These are phyloP conservation scores for Phytophthora chlamydospora DNA, from an alignment of 352 stramenopile species.

Conservation along the genomic window DNA sequence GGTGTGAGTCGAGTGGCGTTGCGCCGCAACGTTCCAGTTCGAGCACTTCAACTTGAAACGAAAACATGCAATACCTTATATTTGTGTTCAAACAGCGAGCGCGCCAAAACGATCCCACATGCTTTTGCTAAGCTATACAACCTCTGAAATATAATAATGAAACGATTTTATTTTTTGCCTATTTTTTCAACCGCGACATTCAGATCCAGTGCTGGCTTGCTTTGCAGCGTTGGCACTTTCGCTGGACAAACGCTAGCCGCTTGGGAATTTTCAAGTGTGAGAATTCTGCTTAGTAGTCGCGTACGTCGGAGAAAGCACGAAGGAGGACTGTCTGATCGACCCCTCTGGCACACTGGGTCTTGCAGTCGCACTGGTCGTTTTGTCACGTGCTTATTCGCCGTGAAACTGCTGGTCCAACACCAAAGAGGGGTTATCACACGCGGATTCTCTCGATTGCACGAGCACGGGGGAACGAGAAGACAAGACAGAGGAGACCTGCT, in stretches of 20 bases:
- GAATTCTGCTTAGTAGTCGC: conserved; percentile 7
- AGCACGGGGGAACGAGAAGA: not conserved
- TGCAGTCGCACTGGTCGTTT: no score
- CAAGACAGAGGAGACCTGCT: conserved; percentile 9
- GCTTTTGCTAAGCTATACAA: not conserved
- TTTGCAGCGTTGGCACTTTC: not conserved
- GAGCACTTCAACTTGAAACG: conserved; percentile 20
- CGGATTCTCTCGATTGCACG: conserved; percentile 2
- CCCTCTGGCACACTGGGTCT: no score
- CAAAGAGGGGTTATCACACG: conserved; percentile 3
- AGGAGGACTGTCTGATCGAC: no score
- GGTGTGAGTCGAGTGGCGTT: conserved; percentile 12
- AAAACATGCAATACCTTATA: conserved; percentile 6
- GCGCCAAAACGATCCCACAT: no score
- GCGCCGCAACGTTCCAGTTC: conserved; percentile 3
- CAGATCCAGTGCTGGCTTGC: conserved; percentile 11
- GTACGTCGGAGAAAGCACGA: conserved; percentile 1
- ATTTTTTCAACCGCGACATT: no score
- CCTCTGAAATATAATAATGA: conserved; percentile 22
- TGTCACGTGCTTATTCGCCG: conserved; percentile 2
- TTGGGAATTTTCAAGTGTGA: conserved; percentile 14
- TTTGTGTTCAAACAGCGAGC: not conserved
- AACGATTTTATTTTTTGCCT: no score
- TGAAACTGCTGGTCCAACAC: conserved; percentile 1
- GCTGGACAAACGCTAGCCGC: not conserved